Evolutionary conservation across 2,329 filamentous ascomycete genomes (phyloP).

Genomic region (Phyllosticta capitalensis): DNA sequence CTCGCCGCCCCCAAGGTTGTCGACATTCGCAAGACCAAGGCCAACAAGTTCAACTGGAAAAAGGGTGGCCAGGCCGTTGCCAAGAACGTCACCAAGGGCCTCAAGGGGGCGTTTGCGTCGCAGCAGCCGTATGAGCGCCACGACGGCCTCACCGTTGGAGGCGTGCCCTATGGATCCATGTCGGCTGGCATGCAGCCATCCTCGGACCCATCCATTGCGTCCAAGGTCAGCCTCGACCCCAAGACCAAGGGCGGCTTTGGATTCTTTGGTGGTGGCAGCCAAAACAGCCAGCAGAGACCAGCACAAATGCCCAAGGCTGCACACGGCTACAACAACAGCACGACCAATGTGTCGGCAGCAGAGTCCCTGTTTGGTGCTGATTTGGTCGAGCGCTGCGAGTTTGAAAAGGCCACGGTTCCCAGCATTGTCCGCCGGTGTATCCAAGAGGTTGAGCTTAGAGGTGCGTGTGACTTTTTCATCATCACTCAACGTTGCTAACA

Average conservation of each 20-base stretch:
- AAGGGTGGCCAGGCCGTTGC: constrained; percentile 89
- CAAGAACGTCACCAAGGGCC: constrained; percentile 86
- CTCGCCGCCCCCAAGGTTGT: constrained; percentile 79
- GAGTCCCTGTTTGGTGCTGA: constrained; percentile 76
- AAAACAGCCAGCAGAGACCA: constrained; percentile 19
- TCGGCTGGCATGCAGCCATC: not conserved
- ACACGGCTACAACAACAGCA: constrained; percentile 27
- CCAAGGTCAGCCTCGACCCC: not conserved
- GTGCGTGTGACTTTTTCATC: constrained; percentile 27
- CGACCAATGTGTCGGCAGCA: constrained; percentile 20
- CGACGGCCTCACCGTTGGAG: constrained; percentile 40
- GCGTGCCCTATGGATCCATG: constrained; percentile 32
- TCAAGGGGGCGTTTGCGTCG: constrained; percentile 82
- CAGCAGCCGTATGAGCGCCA: constrained; percentile 43
- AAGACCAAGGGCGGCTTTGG: constrained; percentile 21
- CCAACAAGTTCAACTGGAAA: constrained; percentile 98
- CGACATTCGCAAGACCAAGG: constrained; percentile 79
- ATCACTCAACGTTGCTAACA: constrained; percentile 7
- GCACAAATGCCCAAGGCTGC: constrained; percentile 18
- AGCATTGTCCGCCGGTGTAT: constrained; percentile 88
- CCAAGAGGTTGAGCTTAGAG: constrained; percentile 88
- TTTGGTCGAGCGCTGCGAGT: constrained; percentile 73
- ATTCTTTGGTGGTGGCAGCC: constrained; percentile 24
- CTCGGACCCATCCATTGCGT: not conserved
- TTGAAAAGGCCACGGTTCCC: constrained; percentile 80